Conservation (phyloP, 208 protist species). For the Leishmania arabica region DNA sequence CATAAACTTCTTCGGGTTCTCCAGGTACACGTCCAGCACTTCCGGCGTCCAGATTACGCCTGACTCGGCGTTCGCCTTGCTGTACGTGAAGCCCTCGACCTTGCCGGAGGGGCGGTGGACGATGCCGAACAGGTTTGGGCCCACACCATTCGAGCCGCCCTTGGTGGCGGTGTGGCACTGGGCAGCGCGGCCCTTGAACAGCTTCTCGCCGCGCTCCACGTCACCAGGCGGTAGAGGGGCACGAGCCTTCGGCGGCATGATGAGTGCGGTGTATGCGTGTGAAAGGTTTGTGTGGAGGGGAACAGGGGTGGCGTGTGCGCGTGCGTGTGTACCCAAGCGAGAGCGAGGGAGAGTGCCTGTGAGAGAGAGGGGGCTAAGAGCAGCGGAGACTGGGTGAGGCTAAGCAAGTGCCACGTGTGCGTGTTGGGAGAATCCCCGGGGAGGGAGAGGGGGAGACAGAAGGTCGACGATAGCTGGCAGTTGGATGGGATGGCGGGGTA, state of each 20-base stretch:
- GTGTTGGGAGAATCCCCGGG: neutral
- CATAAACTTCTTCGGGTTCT: conserved; percentile 98
- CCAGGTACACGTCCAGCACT: conserved; percentile 94
- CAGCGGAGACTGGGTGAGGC: neutral
- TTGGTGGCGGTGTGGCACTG: conserved; percentile 93
- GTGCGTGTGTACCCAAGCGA: neutral
- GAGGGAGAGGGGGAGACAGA: neutral
- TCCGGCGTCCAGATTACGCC: conserved; percentile 94
- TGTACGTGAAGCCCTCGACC: conserved; percentile 94
- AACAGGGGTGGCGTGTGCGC: neutral
- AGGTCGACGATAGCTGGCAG: neutral
- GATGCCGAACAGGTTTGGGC: conserved; percentile 93
- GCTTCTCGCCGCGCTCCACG: conserved; percentile 84
- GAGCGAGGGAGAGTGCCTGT: neutral
- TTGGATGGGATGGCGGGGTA: neutral
- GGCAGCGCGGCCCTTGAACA: conserved; percentile 94
- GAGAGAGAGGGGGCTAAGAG: neutral
- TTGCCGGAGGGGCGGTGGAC: conserved; percentile 92
- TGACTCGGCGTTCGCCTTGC: conserved; percentile 94
- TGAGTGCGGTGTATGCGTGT: conserved; percentile 11
- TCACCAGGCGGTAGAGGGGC: conserved; percentile 80
- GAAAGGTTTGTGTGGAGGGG: conserved; percentile 6
- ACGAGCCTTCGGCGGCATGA: conserved; percentile 74
- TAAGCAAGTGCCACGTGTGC: neutral
- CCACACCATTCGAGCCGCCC: conserved; percentile 92